Base-by-base conservation (phyloP, 1,139 yeast species). In the Torulaspora globosa region DNA sequence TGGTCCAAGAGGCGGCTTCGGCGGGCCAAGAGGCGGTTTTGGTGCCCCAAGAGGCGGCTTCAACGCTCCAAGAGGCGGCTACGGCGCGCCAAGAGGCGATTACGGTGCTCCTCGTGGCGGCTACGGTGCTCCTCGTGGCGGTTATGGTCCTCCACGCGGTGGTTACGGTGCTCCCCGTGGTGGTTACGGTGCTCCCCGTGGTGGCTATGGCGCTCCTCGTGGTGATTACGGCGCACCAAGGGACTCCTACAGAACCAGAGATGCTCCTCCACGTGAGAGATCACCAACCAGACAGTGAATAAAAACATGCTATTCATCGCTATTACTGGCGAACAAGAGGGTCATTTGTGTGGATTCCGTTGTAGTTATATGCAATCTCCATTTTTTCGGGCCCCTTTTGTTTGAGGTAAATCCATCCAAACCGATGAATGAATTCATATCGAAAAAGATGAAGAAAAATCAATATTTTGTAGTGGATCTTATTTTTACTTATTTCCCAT, bases 201-300 rank as follows among this genome's bases (percentile, higher is more conserved):
- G 66, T 37, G 65, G 58, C 19, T 61, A 55, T 33, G 61, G 63
- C 39, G 65, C 56, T 36, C 55, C 58, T 47, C 54, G 65, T 46
- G 61, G 62, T 36, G 62, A 55, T 11, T 58, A 54, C 39, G 62
- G 44, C 28, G 58, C 59, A 41, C 66, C 58, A 52, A 60, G 67
- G 52, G 67, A 61, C 42, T 60, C 62, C 16, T 61, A 63, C 54
- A 59, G 66, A 57, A 58, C 64, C 28, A 60, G 66, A 65, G 75
- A 71, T 55, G 72, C 73, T 47, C 68, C 70, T 60, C 70, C 69
- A 53, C 76, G 82, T 68, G 82, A 78, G 62, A 76, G 82, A 72
- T 76, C 80, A 47, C 81, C 80, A 66, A 71, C 76, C 51, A 75
- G 80, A 71, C 73, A 73, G 59, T 74, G 65, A 63, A 35, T 41